Base-by-base conservation (phyloP, 345 rosid species). In the Lepidium aucheri region DNA sequence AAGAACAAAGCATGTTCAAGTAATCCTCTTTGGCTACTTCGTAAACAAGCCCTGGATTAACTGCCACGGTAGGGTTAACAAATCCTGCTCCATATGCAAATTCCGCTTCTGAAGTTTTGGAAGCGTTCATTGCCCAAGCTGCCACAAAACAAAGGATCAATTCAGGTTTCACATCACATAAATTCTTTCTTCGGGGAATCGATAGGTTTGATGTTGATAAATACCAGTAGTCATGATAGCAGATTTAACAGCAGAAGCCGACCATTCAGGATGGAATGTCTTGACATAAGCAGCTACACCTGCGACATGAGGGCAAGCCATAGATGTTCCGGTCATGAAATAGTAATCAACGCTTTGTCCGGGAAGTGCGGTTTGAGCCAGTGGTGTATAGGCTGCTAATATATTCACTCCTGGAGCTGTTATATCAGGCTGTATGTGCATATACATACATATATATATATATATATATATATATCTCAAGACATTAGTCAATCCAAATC, bases 201-300 rank as follows among this genome's bases (percentile, higher is more conserved):
- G 1, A 33, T 50, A 1, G 7, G 41, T 60, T 55, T 5, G 7
- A 39, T 22, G 14, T 1, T n/a, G 42, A 15, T 44, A 50, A 44
- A n/a, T 14, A 80, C 81, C 77, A 0, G 79, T 80, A n/a, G 84
- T 80, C 81, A 80, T 78, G 40, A 81, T 46, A 53, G 82, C 79
- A 28, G 82, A 81, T 22, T 70, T 55, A 9, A 81, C 70, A 67
- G 76, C 67, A 26, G 82, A 75, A 28, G 76, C 82, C 33, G 90
- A 79, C 85, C 88, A 87, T 49, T 69, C 53, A 0, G 88, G 82
- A 54, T 79, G 60, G 51, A 70, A 63, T 11, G 82, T 15, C 22
- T 81, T 77, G 22, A 81, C 17, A 44, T 80, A 74, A 0, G 78
- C 85, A 15, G 83, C 81, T 3, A 63, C 65, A 0, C 78, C 82